These are phyloP conservation scores for Ophiostoma piceae DNA, from an alignment of 2,329 filamentous ascomycete species.

Conservation along the genomic window DNA sequence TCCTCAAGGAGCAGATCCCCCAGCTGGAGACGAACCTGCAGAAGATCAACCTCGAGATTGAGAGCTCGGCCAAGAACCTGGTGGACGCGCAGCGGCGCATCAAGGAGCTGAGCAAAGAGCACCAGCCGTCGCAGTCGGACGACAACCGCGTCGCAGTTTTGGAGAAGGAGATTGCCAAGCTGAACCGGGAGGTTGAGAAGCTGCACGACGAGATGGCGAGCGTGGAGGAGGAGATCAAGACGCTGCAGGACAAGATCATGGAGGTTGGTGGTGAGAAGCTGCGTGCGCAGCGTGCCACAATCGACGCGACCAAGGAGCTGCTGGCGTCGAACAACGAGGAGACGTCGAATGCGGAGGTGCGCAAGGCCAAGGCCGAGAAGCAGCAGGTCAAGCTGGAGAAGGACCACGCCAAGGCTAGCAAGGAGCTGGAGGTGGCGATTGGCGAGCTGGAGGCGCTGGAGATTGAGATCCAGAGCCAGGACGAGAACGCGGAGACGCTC, in stretches of 20 bases:
- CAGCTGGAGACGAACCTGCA: slow-evolving; percentile 84
- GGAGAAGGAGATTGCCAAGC: slow-evolving; percentile 68
- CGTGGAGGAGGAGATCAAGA: slow-evolving; percentile 88
- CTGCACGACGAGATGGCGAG: slow-evolving; percentile 80
- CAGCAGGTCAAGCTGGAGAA: slow-evolving; percentile 82
- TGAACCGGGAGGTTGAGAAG: slow-evolving; percentile 73
- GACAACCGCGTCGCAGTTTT: slow-evolving; percentile 66
- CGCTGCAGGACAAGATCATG: slow-evolving; percentile 95
- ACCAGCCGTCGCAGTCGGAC: slow-evolving; percentile 75
- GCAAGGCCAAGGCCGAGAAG: slow-evolving; percentile 90
- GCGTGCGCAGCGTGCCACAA: slow-evolving; percentile 81
- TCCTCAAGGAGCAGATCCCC: slow-evolving; percentile 73
- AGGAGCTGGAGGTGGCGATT: slow-evolving; percentile 68
- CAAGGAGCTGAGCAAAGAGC: slow-evolving; percentile 61
- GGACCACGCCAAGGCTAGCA: slow-evolving; percentile 68
- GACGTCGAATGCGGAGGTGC: slow-evolving; percentile 79
- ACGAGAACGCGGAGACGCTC: slow-evolving; percentile 66
- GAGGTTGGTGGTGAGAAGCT: slow-evolving; percentile 92
- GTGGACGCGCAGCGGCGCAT: slow-evolving; percentile 78
- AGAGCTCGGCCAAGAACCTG: slow-evolving; percentile 79
- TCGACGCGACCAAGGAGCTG: slow-evolving; percentile 82
- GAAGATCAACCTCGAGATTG: slow-evolving; percentile 82
- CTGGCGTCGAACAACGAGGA: slow-evolving; percentile 75
- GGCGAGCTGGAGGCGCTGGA: slow-evolving; percentile 73
- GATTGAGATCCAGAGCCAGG: slow-evolving; percentile 71